Evolutionary conservation across 306 rosid genomes (phyloP).

Genomic region (Senna tora): DNA sequence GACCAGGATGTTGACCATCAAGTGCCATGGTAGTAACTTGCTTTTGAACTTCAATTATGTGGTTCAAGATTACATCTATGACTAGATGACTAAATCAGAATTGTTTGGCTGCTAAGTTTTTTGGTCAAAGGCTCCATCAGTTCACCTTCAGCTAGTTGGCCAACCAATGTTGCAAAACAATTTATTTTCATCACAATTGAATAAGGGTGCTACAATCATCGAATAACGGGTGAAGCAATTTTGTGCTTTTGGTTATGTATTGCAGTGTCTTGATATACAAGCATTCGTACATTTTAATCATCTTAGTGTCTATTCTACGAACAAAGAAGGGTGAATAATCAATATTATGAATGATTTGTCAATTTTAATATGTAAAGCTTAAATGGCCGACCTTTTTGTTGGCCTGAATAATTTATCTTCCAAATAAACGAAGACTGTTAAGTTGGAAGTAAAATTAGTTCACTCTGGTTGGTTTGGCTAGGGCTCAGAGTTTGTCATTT

Average conservation of each 20-base stretch:
- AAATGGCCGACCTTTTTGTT: not conserved
- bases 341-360: not conserved
- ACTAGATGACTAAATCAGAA: not conserved
- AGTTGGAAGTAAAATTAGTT: slow-evolving; percentile 24
- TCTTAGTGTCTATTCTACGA: slow-evolving; percentile 11
- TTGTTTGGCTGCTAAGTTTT: not conserved
- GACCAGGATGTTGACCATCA: not conserved
- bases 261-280: not conserved
- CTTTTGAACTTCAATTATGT: not conserved
- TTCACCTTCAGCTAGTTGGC: slow-evolving; percentile 13
- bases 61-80: not conserved
- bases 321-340: not conserved
- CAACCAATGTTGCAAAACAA: not conserved
- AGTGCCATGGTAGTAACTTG: not conserved
- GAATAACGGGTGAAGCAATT: not conserved
- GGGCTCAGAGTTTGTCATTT: slow-evolving; percentile 18
- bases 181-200: not conserved
- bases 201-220: not conserved
- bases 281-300: slow-evolving; percentile 21
- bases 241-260: not conserved
- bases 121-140: not conserved
- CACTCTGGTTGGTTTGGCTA: slow-evolving; percentile 21
- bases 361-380: not conserved
- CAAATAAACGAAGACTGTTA: not conserved
- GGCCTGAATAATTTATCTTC: slow-evolving; percentile 29